A percentile compares a stretch with the other conserved stretches of the same genome.
Conservation (phyloP, 1,284 basidiomycete genomes). For the Agaricales sp. region DNA sequence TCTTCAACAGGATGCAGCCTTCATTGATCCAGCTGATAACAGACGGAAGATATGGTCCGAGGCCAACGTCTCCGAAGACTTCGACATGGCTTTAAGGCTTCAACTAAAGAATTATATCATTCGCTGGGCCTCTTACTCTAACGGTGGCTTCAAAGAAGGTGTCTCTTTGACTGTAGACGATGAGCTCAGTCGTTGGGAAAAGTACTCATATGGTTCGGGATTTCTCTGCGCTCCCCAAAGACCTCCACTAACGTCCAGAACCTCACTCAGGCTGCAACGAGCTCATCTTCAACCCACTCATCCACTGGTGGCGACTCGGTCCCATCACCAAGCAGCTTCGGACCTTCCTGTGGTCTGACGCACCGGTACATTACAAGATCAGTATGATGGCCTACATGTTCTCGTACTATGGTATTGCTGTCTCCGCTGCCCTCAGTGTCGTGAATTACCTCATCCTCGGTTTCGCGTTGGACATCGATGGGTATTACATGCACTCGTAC, state of each 20-base stretch:
- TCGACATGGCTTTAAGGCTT: slow-evolving; percentile 62
- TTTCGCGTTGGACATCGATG: slow-evolving; percentile 52
- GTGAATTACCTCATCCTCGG: slow-evolving; percentile 70
- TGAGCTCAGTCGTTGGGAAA: slow-evolving; percentile 80
- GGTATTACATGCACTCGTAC: slow-evolving; percentile 49
- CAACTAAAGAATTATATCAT: slow-evolving; percentile 53
- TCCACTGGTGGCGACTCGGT: slow-evolving; percentile 61
- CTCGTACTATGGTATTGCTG: slow-evolving; percentile 54
- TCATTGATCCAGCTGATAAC: slow-evolving; percentile 55
- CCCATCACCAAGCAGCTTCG: slow-evolving; percentile 73
- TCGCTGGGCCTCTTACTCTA: slow-evolving; percentile 78
- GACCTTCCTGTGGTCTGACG: slow-evolving; percentile 67
- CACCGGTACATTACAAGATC: slow-evolving; percentile 79
- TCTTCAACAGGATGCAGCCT: slow-evolving; percentile 58
- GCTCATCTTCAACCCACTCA: slow-evolving; percentile 69
- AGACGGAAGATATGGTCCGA: slow-evolving; percentile 77
- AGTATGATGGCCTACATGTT: slow-evolving; percentile 68
- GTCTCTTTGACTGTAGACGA: slow-evolving; percentile 78
- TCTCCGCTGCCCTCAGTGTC: slow-evolving; percentile 50
- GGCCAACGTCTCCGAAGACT: slow-evolving; percentile 77
- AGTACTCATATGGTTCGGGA: slow-evolving; percentile 74
- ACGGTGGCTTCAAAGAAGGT: slow-evolving; percentile 78
- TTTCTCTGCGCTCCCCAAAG: too few species aligned
- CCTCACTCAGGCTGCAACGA: slow-evolving; percentile 45
- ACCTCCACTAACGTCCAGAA: not conserved